phyloP scores from a whole-genome alignment of 2,329 filamentous ascomycete genomes.

The Stemphylium vesicarium region DNA sequence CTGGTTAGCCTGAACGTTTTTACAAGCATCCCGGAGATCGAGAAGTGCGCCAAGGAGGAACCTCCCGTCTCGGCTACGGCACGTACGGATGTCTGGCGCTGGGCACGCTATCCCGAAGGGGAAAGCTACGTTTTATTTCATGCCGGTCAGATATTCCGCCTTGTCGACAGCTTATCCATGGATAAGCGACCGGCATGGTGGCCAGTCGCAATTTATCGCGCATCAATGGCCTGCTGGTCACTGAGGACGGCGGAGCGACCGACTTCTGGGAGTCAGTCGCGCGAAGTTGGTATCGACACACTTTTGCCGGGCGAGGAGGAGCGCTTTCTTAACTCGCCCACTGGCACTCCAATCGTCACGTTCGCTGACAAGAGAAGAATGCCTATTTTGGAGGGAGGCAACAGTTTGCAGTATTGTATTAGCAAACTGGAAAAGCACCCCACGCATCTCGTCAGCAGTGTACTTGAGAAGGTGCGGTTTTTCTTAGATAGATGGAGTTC shows the following conservation, averaged over 20 bases:
- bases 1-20: slow-evolving; percentile 14
- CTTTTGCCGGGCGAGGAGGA: slow-evolving; percentile 5
- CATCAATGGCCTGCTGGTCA: slow-evolving; percentile 11
- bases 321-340: background rate
- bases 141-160: slow-evolving; percentile 11
- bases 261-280: background rate
- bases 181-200: slow-evolving; percentile 10
- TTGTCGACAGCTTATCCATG: slow-evolving; percentile 3
- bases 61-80: slow-evolving; percentile 1
- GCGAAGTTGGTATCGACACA: slow-evolving; percentile 3
- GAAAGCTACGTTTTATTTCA: slow-evolving; percentile 11
- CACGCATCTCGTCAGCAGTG: background rate
- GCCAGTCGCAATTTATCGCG: slow-evolving; percentile 10
- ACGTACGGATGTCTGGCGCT: slow-evolving; percentile 8
- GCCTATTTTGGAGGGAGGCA: background rate
- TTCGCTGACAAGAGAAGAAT: background rate
- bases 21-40: slow-evolving; percentile 13
- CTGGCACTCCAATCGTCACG: slow-evolving; percentile 4
- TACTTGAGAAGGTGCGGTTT: slow-evolving; percentile 2
- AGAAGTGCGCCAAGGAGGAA: slow-evolving; percentile 9
- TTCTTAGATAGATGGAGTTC: slow-evolving; percentile 7
- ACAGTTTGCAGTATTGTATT: slow-evolving; percentile 8
- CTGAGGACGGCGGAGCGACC: slow-evolving; percentile 1
- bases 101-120: slow-evolving; percentile 8
- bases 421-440: slow-evolving; percentile 2